Evolutionary conservation across 2,329 filamentous ascomycete genomes (phyloP).

Genomic region (Colletotrichum agaves): DNA sequence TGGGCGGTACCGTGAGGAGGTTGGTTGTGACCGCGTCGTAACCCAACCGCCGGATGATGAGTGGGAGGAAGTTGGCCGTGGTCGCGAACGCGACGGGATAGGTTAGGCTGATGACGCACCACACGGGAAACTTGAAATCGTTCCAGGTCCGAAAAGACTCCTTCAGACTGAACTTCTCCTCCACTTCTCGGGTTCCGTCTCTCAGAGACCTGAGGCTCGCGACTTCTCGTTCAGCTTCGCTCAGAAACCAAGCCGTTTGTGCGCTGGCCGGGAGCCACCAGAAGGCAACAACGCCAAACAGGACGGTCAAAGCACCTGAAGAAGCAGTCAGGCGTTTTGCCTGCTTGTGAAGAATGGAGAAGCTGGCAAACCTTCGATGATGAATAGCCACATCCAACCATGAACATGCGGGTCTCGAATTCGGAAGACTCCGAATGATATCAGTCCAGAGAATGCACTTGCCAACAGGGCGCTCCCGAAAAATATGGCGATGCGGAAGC

Average conservation of each 20-base stretch:
- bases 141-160: constrained; percentile 56
- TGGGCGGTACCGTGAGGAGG: constrained; percentile 44
- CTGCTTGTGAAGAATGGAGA: no score
- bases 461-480: constrained; percentile 20
- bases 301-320: constrained; percentile 4
- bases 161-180: constrained; percentile 50
- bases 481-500: constrained; percentile 46
- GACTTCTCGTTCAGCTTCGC: constrained; percentile 57
- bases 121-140: constrained; percentile 49
- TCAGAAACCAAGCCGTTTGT: constrained; percentile 58
- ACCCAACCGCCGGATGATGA: constrained; percentile 57
- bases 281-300: constrained; percentile 7
- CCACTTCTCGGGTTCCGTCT: constrained; percentile 54
- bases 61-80: constrained; percentile 57
- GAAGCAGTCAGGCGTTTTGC: background rate
- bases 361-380: constrained; percentile 1
- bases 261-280: constrained; percentile 46
- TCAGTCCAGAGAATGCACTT: constrained; percentile 7
- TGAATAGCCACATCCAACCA: constrained; percentile 20
- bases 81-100: constrained; percentile 58
- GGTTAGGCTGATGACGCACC: constrained; percentile 58
- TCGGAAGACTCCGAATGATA: constrained; percentile 22
- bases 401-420: constrained; percentile 15
- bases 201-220: constrained; percentile 52
- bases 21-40: constrained; percentile 58